Percentiles rank a stretch among this genome's conserved stretches.
Conservation (phyloP, 1,284 basidiomycete genomes). For the Moesziomyces sp. region DNA sequence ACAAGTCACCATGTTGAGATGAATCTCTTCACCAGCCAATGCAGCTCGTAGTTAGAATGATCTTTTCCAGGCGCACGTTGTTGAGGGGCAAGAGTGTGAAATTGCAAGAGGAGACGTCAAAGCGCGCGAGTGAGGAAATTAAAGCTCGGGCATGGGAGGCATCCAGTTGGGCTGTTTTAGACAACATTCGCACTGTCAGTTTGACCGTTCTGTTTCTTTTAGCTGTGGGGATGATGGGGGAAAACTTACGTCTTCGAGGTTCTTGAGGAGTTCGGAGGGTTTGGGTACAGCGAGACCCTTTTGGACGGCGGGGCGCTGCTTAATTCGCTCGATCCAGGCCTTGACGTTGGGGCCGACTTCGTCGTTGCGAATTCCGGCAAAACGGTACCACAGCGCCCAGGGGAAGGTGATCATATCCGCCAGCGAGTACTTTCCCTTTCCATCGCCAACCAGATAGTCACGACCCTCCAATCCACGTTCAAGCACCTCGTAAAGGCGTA, state of each 20-base stretch:
- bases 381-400: constrained; percentile 44
- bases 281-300: constrained; percentile 31
- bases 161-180: constrained; percentile 38
- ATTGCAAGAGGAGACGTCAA: no score
- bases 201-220: no score
- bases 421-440: constrained; percentile 53
- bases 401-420: constrained; percentile 53
- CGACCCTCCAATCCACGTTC: constrained; percentile 43
- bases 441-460: constrained; percentile 58
- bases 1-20: no score
- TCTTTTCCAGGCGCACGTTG: no score
- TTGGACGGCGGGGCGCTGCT: constrained; percentile 30
- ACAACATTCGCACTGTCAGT: no score
- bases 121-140: neutral
- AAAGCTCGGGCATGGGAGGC: constrained; percentile 45
- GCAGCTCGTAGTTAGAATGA: no score
- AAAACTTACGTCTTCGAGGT: constrained; percentile 40
- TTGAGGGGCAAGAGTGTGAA: no score
- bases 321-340: constrained; percentile 44
- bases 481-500: constrained; percentile 53
- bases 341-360: constrained; percentile 41
- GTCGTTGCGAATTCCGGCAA: constrained; percentile 33
- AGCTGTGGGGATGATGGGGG: neutral
- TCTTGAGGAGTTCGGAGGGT: constrained; percentile 28
- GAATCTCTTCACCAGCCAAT: no score